Base-by-base conservation (phyloP, 768 basidiomycete genomes). In the Leccinum imitatum region DNA sequence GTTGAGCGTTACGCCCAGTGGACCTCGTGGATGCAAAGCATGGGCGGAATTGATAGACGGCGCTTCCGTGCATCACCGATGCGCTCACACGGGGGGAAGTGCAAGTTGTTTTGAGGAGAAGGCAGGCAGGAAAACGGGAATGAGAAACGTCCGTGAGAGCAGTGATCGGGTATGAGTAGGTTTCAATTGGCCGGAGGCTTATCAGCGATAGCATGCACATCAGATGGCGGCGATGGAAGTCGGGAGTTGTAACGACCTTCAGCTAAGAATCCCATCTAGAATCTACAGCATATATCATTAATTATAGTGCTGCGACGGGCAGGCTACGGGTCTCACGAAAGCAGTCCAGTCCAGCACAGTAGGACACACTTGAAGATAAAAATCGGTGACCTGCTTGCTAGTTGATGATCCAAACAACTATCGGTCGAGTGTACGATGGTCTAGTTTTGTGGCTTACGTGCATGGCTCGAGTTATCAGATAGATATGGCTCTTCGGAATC, bases 281-380 rank as follows among this genome's bases (percentile, higher is more conserved):
- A 33, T 52, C 21, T 27, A 4, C 21, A 19, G 50, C n/a, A 17
- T 31, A 31, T 14, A 41, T 25, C 25, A 54, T 25, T 31, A 47
- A 50, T 48, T 19, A 84, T 89, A 92, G 1, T 97, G 96, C 76
- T 83, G 83, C 31, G 94, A 97, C 72, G 93, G 94, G 70, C 96
- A 96, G 69, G 86, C 96, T 51, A 82, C 84, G 1, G 82, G 84
- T 3, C 82, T 98, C 44, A 95, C 91, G 10, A 86, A 86, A 67
- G 91, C 93, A n/a, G 79, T 97, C 52, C 74, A 79, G 8, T 83
- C 53, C 74, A 80, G 8, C 83, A 82, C 35, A 95, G 95, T 21
- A 97, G 95, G 85, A 97, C 91, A 75, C 93, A 95, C 78, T 96
- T 97, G 84, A 97, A 97, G 79, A 93, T 96, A 87, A 97, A 98